A percentile compares a stretch with the other conserved stretches of the same genome.
phyloP scores from a whole-genome alignment of 768 basidiomycete genomes.

The Serendipita indica region DNA sequence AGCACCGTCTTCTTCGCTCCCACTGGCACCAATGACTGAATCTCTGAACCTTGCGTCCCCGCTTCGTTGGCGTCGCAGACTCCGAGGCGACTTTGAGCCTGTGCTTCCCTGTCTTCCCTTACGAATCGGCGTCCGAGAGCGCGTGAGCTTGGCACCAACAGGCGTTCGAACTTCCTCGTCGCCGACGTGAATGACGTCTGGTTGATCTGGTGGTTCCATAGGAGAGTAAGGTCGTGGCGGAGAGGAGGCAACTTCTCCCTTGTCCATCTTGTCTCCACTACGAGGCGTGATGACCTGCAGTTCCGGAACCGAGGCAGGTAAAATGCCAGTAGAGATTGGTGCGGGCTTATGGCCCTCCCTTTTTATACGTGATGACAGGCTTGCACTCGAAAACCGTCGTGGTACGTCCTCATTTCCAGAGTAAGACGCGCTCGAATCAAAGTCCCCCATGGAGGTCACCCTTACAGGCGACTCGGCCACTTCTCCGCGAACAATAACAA shows the following conservation, averaged over 20 bases:
- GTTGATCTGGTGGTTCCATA: background rate
- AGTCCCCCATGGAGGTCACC: background rate
- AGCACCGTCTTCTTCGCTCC: slow-evolving; percentile 2
- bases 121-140: background rate
- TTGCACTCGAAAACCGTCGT: background rate
- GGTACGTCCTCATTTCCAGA: background rate
- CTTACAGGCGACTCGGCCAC: background rate
- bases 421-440: background rate
- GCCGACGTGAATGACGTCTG: background rate
- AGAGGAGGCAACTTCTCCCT: background rate
- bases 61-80: background rate
- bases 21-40: background rate
- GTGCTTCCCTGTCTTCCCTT: background rate
- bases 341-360: background rate
- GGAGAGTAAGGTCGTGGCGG: background rate
- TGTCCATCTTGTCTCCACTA: background rate
- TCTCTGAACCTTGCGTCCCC: background rate
- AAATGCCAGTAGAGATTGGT: background rate
- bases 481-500: slow-evolving; percentile 3
- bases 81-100: background rate
- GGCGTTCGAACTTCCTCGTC: background rate
- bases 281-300: background rate
- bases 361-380: background rate
- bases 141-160: background rate
- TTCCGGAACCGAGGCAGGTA: background rate